A percentile compares a stretch with the other conserved stretches of the same genome.
Conservation (phyloP, 192 early-diverging fungal species). For the Linnemannia schmuckeri region DNA sequence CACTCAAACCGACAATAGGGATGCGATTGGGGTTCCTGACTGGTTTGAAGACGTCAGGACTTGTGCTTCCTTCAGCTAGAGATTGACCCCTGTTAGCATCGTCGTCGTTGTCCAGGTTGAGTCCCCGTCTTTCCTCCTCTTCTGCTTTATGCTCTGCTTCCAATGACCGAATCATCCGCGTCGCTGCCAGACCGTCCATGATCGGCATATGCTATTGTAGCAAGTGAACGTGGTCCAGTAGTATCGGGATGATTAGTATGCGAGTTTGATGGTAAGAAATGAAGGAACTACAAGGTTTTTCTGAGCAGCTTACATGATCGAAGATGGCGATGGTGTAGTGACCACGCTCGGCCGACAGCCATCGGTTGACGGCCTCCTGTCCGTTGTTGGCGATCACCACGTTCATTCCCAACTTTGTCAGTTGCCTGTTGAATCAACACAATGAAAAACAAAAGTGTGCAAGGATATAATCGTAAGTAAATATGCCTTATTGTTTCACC, state of each 20-base stretch:
- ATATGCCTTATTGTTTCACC: background rate
- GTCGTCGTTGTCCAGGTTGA: background rate
- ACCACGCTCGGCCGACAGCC: slow-evolving; percentile 37
- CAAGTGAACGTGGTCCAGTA: background rate
- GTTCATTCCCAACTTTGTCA: slow-evolving; percentile 52
- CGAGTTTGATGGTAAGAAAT: background rate
- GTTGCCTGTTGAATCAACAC: slow-evolving; percentile 13
- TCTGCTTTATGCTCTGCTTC: slow-evolving; percentile 19
- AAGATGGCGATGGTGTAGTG: slow-evolving; percentile 52
- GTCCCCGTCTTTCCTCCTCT: background rate
- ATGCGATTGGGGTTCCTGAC: slow-evolving; percentile 11
- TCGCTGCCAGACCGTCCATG: slow-evolving; percentile 52
- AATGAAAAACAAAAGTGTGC: background rate
- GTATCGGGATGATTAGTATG: background rate
- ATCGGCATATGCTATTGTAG: slow-evolving; percentile 52
- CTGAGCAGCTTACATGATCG: slow-evolving; percentile 41
- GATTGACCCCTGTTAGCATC: background rate
- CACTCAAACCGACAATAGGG: slow-evolving; percentile 51
- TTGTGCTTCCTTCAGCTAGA: background rate
- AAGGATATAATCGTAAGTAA: no score
- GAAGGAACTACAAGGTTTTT: background rate
- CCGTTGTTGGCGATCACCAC: slow-evolving; percentile 49
- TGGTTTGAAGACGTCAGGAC: background rate
- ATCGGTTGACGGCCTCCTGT: slow-evolving; percentile 44
- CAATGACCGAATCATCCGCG: slow-evolving; percentile 33